Base-by-base conservation (phyloP, 148 eudicot species). In the Camellia japonica region DNA sequence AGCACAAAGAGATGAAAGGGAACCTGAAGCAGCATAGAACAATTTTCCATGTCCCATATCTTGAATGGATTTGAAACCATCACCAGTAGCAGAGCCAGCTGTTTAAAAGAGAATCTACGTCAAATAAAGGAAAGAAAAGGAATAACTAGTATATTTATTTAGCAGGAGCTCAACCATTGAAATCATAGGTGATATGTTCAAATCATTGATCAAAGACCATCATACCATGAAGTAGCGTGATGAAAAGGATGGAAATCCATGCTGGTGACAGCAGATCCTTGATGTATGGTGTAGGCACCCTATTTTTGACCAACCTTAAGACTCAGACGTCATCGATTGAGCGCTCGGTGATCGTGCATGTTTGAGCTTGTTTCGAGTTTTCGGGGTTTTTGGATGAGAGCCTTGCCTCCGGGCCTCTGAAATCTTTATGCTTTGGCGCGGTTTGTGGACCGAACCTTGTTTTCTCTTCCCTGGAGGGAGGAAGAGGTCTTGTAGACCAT, bases 211-310 rank as follows among this genome's bases (percentile, higher is more conserved):
- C 60, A 76, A 66, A 60, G 75, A 23, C 43, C 62, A 76, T 74
- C 83, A 66, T 90, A 94, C 98, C 97, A 59, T 93, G 89, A 81
- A 94, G 94, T 82, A 89, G 91, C 88, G 30, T 88, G 89, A 75
- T 89, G 93, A 79, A 90, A 87, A 60, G 98, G 98, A 82, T 94
- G 98, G 78, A 93, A 94, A 78, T 94, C 95, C 95, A 94, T 82
- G 97, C 97, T 94, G 46, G 89, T 89, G 64, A 94, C 91, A 60
- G 83, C 18, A 67, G 95, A 91, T 77, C 95, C 97, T 82, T 90
- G 97, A 83, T 87, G 90, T 84, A 94, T 60, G 75, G 90, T n/a
- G n/a, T n/a, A n/a, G n/a, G n/a, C n/a, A n/a, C n/a, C n/a, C n/a
- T n/a, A n/a, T n/a, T n/a, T n/a, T n/a, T n/a, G n/a, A n/a, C n/a